phyloP scores from a whole-genome alignment of 2,329 filamentous ascomycete species.

The Xylaria multiplex region DNA sequence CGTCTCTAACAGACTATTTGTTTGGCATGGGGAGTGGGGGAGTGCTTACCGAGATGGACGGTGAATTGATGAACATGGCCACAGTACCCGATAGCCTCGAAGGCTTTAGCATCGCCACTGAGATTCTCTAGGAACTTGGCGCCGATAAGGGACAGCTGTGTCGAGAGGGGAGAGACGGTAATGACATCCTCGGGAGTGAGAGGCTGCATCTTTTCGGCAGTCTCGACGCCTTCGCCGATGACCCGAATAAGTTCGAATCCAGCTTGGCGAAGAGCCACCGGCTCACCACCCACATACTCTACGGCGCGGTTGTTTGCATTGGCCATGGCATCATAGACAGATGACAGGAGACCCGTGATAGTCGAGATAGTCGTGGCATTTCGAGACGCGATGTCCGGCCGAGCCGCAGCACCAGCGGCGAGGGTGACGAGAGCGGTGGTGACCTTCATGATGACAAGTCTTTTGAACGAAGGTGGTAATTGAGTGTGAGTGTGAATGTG shows the following conservation, averaged over 20 bases:
- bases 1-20: neutral
- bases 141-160: constrained; percentile 19
- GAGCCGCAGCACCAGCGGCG: constrained; percentile 1
- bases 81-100: constrained; percentile 32
- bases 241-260: constrained; percentile 19
- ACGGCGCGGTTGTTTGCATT: constrained; percentile 33
- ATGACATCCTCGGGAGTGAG: constrained; percentile 38
- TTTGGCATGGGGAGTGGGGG: neutral
- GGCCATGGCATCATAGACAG: constrained; percentile 25
- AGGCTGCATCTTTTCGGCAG: constrained; percentile 7
- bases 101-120: constrained; percentile 9
- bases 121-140: constrained; percentile 31
- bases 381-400: neutral
- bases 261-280: constrained; percentile 28
- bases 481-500: neutral
- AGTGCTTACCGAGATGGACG: constrained; percentile 26
- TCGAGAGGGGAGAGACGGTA: constrained; percentile 21
- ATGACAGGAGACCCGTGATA: constrained; percentile 21
- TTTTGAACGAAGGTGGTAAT: neutral
- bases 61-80: constrained; percentile 18
- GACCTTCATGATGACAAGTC: constrained; percentile 35
- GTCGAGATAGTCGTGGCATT: neutral
- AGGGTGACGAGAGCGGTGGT: constrained; percentile 5
- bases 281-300: constrained; percentile 25
- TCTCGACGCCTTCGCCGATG: constrained; percentile 6